Evolutionary conservation across 306 rosid genomes (phyloP).

Genomic region (Begonia masoniana): DNA sequence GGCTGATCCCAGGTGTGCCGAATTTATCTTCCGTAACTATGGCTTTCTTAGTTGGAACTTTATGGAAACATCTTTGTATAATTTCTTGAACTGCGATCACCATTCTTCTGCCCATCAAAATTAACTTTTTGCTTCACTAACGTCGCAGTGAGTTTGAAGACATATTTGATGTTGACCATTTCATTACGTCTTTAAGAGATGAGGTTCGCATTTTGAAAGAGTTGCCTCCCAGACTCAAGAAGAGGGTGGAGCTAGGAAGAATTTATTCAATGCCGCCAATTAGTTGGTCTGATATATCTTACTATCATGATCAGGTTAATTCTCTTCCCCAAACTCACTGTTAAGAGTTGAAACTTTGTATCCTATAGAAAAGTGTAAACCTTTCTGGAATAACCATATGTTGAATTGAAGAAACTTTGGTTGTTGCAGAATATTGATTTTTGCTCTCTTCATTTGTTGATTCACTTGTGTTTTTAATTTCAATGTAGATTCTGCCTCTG

Average conservation of each 20-base stretch:
- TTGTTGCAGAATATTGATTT: background rate
- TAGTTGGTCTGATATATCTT: conserved; percentile 78
- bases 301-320: conserved; percentile 59
- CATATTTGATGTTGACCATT: conserved; percentile 67
- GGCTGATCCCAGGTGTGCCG: conserved; percentile 43
- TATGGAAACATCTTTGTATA: no score
- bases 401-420: no score
- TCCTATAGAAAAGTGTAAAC: background rate
- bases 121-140: conserved; percentile 1
- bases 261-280: conserved; percentile 57
- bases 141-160: conserved; percentile 67
- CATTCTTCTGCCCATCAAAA: background rate
- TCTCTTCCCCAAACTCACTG: background rate
- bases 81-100: background rate
- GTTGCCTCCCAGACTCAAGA: conserved; percentile 57
- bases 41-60: no score
- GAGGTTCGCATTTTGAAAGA: conserved; percentile 58
- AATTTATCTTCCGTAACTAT: no score
- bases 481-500: conserved; percentile 54
- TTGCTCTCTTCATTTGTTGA: background rate
- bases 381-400: background rate
- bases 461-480: conserved; percentile 1
- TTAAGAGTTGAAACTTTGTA: background rate
- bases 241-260: conserved; percentile 34
- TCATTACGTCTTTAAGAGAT: conserved; percentile 64